Percentiles rank a stretch among this genome's conserved stretches.
These are phyloP conservation scores for Ciborinia camelliae DNA, from an alignment of 2,329 filamentous ascomycete genomes.

Conservation along the genomic window DNA sequence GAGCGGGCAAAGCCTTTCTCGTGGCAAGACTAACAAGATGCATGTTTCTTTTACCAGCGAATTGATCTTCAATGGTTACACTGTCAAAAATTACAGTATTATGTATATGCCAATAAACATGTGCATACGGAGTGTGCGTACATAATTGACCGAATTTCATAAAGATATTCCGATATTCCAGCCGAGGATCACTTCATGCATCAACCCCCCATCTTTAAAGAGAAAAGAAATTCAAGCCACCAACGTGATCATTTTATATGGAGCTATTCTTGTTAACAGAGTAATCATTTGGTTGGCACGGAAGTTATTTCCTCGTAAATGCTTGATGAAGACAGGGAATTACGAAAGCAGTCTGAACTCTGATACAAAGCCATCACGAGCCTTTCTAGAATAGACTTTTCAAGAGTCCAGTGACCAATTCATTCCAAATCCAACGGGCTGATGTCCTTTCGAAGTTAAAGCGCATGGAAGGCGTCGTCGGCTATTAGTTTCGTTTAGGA, in stretches of 20 bases:
- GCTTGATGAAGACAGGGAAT: background rate
- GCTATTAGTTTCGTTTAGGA: constrained; percentile 1
- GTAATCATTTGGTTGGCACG: background rate
- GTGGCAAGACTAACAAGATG: background rate
- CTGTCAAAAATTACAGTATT: background rate
- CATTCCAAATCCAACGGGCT: background rate
- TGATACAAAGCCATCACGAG: background rate
- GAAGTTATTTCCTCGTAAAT: background rate
- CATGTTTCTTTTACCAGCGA: background rate
- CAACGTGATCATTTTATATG: background rate
- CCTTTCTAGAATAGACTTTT: background rate
- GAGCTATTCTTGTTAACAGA: no score
- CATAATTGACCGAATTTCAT: constrained; percentile 1
- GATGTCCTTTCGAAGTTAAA: background rate
- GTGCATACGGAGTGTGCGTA: background rate
- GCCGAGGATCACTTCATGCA: constrained; percentile 15
- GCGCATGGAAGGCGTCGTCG: background rate
- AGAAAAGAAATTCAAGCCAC: background rate
- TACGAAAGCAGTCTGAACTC: background rate
- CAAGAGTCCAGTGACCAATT: background rate
- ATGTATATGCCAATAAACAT: background rate
- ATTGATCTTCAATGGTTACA: background rate
- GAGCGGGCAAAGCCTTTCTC: background rate
- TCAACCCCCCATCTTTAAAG: background rate
- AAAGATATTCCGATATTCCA: constrained; percentile 1